A percentile compares a stretch with the other conserved stretches of the same genome.
These are phyloP conservation scores for Suillus tomentosus DNA, from an alignment of 768 basidiomycete species.

Conservation along the genomic window DNA sequence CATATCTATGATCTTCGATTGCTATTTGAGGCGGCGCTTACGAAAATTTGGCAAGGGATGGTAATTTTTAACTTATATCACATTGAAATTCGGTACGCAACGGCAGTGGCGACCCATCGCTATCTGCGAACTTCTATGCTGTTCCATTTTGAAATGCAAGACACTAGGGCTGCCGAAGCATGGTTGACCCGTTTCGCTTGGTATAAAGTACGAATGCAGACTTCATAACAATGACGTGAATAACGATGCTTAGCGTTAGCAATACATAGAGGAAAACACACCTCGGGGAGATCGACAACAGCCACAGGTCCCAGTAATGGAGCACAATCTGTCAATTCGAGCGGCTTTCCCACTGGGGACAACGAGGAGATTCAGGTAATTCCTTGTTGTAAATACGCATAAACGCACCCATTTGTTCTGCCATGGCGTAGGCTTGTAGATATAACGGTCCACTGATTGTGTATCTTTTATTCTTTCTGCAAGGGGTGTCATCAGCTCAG, in stretches of 20 bases:
- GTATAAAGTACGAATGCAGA: background rate
- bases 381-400: background rate
- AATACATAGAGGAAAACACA: background rate
- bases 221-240: background rate
- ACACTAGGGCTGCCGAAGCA: background rate
- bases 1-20: too few relatives aligned
- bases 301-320: background rate
- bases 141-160: too few relatives aligned
- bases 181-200: background rate
- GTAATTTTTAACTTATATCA: too few relatives aligned
- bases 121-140: too few relatives aligned
- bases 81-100: too few relatives aligned
- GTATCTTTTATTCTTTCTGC: background rate
- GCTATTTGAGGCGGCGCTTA: too few relatives aligned
- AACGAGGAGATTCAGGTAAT: background rate
- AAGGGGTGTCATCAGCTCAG: background rate
- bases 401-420: background rate
- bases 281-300: background rate
- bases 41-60: too few relatives aligned
- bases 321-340: background rate
- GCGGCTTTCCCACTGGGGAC: background rate
- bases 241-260: background rate
- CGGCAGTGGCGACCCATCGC: too few relatives aligned
- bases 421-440: background rate
- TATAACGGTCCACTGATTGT: background rate